Evolutionary conservation across 768 basidiomycete species (phyloP).

Genomic region (Pleurotus djamor): DNA sequence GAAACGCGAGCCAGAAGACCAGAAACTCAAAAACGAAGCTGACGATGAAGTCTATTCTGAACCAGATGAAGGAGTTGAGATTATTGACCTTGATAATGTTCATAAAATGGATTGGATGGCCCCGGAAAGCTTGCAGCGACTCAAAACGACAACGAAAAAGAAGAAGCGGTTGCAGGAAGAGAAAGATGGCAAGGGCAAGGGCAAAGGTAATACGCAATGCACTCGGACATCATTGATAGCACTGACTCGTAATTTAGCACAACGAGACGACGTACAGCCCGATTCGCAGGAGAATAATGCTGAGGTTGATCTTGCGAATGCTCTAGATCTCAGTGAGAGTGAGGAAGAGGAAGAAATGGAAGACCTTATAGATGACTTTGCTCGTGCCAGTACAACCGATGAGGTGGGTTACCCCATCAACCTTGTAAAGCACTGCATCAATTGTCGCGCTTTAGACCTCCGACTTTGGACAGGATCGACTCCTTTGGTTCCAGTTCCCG

Average conservation of each 20-base stretch:
- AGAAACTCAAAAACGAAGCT: constrained; percentile 29
- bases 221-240: background rate
- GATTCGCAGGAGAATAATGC: constrained; percentile 13
- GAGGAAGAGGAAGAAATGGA: constrained; percentile 82
- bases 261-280: constrained; percentile 5
- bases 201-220: constrained; percentile 23
- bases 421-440: constrained; percentile 1
- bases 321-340: constrained; percentile 69
- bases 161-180: constrained; percentile 45
- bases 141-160: constrained; percentile 30
- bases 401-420: constrained; percentile 29
- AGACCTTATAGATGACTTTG: constrained; percentile 72
- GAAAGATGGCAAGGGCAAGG: constrained; percentile 22
- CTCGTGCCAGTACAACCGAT: constrained; percentile 31
- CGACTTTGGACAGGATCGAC: constrained; percentile 53
- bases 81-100: constrained; percentile 80
- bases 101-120: constrained; percentile 87
- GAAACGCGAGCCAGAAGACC: constrained; percentile 35
- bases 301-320: constrained; percentile 51
- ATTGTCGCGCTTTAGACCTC: constrained; percentile 35
- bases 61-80: constrained; percentile 85
- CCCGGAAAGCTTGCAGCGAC: constrained; percentile 66
- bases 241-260: background rate
- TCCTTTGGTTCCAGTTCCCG: constrained; percentile 93
- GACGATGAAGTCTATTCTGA: constrained; percentile 81